These are phyloP conservation scores for Apiospora sp. DNA, from an alignment of 2,329 filamentous ascomycete species.

Conservation along the genomic window DNA sequence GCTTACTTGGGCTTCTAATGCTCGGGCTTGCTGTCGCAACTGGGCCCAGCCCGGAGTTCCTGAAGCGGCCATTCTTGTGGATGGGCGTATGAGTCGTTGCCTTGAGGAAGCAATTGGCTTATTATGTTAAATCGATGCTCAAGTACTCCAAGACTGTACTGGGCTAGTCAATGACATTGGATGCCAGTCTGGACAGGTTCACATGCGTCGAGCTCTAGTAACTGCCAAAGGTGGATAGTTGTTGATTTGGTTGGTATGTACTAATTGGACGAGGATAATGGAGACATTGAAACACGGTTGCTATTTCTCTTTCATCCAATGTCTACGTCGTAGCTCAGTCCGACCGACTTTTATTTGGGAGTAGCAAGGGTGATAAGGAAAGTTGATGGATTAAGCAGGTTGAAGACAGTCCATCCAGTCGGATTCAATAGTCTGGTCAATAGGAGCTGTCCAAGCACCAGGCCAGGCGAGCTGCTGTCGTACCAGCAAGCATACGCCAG, in stretches of 20 bases:
- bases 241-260: conserved; percentile 19
- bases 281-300: conserved; percentile 20
- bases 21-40: conserved; percentile 88
- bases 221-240: conserved; percentile 16
- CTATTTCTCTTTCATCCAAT: conserved; percentile 13
- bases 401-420: background rate
- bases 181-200: conserved; percentile 9
- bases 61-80: conserved; percentile 58
- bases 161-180: conserved; percentile 12
- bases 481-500: background rate
- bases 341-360: background rate
- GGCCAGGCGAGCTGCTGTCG: background rate
- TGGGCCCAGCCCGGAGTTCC: conserved; percentile 84
- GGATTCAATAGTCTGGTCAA: conserved; percentile 10
- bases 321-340: conserved; percentile 7
- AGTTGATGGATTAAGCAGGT: conserved; percentile 9
- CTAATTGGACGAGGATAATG: conserved; percentile 17
- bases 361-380: background rate
- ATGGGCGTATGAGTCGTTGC: background rate
- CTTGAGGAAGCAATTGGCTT: background rate
- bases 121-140: background rate
- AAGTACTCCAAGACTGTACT: background rate
- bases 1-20: conserved; percentile 86
- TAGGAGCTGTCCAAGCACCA: background rate
- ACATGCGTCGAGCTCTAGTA: conserved; percentile 14